These are phyloP conservation scores for Metschnikowia cubensis DNA, from an alignment of 805 yeast genomes.

Conservation along the genomic window DNA sequence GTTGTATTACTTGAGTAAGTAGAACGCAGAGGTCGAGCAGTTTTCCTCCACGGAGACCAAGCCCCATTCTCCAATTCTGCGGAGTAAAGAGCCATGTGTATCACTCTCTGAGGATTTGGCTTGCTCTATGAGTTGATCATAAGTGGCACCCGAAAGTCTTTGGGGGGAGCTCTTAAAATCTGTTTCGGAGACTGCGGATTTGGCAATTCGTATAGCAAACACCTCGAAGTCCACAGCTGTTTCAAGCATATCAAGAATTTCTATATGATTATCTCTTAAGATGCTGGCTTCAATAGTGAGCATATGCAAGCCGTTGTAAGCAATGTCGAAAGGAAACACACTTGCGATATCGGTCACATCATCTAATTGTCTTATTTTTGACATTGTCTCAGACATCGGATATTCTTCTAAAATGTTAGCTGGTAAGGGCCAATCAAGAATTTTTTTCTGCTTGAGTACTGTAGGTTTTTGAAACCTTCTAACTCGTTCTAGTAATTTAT, in stretches of 20 bases:
- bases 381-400: background rate
- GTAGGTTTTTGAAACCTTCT: background rate
- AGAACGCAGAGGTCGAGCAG: constrained; percentile 9
- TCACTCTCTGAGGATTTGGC: constrained; percentile 6
- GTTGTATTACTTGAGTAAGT: constrained; percentile 6
- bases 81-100: constrained; percentile 4
- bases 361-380: background rate
- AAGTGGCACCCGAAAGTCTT: constrained; percentile 1
- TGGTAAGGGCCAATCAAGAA: background rate
- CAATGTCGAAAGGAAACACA: constrained; percentile 29
- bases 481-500: background rate
- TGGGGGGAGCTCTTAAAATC: constrained; percentile 2
- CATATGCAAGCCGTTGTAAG: constrained; percentile 23
- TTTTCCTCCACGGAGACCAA: constrained; percentile 17
- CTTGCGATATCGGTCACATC: background rate
- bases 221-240: constrained; percentile 22
- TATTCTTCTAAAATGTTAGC: background rate
- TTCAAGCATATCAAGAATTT: constrained; percentile 22
- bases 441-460: background rate
- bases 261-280: constrained; percentile 22
- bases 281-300: constrained; percentile 31
- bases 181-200: constrained; percentile 2
- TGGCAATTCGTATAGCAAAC: constrained; percentile 20
- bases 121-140: constrained; percentile 17
- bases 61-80: constrained; percentile 16